These are phyloP conservation scores for Pelargonium fulgidum DNA, from an alignment of 441 rosid genomes.

Conservation along the genomic window DNA sequence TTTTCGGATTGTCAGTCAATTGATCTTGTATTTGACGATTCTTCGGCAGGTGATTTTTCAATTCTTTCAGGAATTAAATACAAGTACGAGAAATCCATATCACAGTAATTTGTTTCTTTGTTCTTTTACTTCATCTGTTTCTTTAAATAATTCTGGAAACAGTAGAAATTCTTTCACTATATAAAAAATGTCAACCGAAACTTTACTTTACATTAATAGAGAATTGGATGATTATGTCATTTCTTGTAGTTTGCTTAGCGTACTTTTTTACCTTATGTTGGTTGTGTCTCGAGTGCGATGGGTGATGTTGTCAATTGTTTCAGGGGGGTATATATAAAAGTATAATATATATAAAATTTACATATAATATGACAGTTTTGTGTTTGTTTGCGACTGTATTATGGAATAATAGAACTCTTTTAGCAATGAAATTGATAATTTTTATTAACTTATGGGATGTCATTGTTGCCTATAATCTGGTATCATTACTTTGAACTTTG, in stretches of 20 bases:
- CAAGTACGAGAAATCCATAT: conserved; percentile 6
- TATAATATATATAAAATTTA: too few species aligned
- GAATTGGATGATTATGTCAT: background rate
- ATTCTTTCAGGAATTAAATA: background rate
- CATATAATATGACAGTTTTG: background rate
- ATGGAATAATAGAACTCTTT: too few species aligned
- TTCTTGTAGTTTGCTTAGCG: background rate
- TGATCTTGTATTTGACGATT: conserved; percentile 71
- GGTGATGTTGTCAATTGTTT: background rate
- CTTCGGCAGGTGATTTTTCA: conserved; percentile 52
- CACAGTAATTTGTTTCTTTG: background rate
- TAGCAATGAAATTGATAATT: too few species aligned
- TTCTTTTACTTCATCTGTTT: background rate
- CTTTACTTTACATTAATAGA: background rate
- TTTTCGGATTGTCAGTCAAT: conserved; percentile 69
- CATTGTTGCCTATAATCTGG: too few species aligned
- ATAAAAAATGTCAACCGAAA: background rate
- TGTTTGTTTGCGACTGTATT: too few species aligned
- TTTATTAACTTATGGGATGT: too few species aligned
- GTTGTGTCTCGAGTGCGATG: background rate
- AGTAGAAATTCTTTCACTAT: too few species aligned
- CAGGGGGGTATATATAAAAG: background rate
- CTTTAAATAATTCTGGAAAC: background rate
- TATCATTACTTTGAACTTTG: too few species aligned
- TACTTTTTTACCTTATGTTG: background rate